These are phyloP conservation scores for Skeletonema tropicum DNA, from an alignment of 108 stramenopile species.

Conservation along the genomic window DNA sequence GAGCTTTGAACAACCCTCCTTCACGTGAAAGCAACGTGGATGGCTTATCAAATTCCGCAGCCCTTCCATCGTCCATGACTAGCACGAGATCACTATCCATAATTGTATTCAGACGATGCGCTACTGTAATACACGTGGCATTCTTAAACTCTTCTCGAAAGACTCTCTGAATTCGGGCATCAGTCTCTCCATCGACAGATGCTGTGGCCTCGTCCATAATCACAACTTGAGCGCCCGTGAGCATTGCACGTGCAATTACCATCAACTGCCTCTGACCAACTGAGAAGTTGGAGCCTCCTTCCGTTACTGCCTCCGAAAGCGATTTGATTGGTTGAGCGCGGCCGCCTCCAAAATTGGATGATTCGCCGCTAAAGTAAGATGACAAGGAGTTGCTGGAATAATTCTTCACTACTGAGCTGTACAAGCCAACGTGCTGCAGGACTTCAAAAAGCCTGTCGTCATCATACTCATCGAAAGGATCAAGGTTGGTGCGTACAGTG, in stretches of 20 bases:
- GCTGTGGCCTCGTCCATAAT: slow-evolving; percentile 92
- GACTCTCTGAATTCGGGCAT: slow-evolving; percentile 86
- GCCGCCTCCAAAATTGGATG: slow-evolving; percentile 13
- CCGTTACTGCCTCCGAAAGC: slow-evolving; percentile 74
- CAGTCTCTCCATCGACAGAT: slow-evolving; percentile 92
- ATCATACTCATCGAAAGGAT: slow-evolving; percentile 80
- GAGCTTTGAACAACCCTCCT: slow-evolving; percentile 75
- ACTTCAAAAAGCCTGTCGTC: slow-evolving; percentile 73
- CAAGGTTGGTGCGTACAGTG: slow-evolving; percentile 90
- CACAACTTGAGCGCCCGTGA: slow-evolving; percentile 72
- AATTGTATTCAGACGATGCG: slow-evolving; percentile 96
- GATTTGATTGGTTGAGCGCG: slow-evolving; percentile 56
- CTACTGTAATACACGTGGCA: slow-evolving; percentile 88
- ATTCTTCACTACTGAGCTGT: slow-evolving; percentile 13
- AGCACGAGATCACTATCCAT: slow-evolving; percentile 93
- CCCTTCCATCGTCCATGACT: slow-evolving; percentile 92
- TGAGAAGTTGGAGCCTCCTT: slow-evolving; percentile 90
- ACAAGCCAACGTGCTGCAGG: slow-evolving; percentile 71
- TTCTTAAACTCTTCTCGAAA: slow-evolving; percentile 71
- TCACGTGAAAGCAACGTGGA: slow-evolving; percentile 56
- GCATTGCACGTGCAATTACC: slow-evolving; percentile 93
- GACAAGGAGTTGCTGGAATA: slow-evolving; percentile 45
- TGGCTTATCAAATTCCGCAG: slow-evolving; percentile 82
- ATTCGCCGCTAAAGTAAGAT: slow-evolving; percentile 21
- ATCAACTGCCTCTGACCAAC: slow-evolving; percentile 97